Evolutionary conservation across 352 stramenopile genomes (phyloP).

Genomic region (Phytophthora cryptogea): DNA sequence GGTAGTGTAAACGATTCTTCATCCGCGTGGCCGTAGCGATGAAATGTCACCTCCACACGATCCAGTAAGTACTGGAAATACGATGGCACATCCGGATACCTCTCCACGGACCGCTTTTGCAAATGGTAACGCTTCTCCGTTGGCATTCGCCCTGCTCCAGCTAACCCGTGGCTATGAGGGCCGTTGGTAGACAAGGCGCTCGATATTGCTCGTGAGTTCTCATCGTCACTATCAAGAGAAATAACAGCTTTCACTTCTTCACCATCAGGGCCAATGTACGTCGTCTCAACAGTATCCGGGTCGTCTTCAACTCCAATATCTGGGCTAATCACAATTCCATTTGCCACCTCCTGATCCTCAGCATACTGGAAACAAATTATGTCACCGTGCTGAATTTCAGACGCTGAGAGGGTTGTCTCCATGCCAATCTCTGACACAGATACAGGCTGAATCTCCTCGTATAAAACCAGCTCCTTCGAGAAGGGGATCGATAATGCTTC

Average conservation of each 20-base stretch:
- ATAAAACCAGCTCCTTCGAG: constrained; percentile 62
- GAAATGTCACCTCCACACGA: constrained; percentile 77
- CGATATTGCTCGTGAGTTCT: constrained; percentile 9
- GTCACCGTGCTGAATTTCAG: constrained; percentile 83
- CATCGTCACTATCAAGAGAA: constrained; percentile 23
- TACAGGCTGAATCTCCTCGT: constrained; percentile 77
- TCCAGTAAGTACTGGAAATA: constrained; percentile 89
- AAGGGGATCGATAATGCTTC: constrained; percentile 56
- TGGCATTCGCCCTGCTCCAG: constrained; percentile 10
- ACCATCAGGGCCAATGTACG: constrained; percentile 32
- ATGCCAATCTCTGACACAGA: constrained; percentile 63
- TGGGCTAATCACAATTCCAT: constrained; percentile 16
- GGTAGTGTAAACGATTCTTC: constrained; percentile 52
- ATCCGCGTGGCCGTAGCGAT: constrained; percentile 51
- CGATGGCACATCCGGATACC: constrained; percentile 69
- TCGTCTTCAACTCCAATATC: constrained; percentile 36
- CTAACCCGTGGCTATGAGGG: constrained; percentile 26
- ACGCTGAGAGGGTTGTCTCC: constrained; percentile 41
- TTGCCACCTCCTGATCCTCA: constrained; percentile 38
- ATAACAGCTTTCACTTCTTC: constrained; percentile 32
- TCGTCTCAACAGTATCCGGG: constrained; percentile 23
- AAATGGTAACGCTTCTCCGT: constrained; percentile 6
- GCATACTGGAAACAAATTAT: constrained; percentile 84
- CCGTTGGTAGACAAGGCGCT: constrained; percentile 18
- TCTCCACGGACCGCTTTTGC: constrained; percentile 27